phyloP scores from a whole-genome alignment of 2,329 filamentous ascomycete species.

The Pochonia chlamydosporia region DNA sequence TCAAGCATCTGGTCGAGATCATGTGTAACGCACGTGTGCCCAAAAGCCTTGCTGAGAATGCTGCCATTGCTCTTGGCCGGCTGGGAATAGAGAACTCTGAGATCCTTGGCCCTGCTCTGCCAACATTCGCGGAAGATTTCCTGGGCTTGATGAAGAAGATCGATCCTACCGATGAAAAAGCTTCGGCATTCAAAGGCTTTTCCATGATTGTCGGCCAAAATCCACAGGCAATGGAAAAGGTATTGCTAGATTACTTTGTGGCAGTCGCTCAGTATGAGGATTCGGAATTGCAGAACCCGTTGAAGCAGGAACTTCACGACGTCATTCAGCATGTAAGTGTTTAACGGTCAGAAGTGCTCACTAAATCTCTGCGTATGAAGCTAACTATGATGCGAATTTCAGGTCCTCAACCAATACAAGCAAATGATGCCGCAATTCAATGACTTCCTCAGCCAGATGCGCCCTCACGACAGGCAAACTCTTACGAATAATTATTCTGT shows the following conservation, averaged over 20 bases:
- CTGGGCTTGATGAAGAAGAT: slow-evolving; percentile 76
- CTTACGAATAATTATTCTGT: slow-evolving; percentile 44
- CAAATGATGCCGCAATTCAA: slow-evolving; percentile 55
- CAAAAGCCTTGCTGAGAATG: slow-evolving; percentile 84
- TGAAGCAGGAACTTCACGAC: slow-evolving; percentile 60
- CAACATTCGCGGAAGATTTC: slow-evolving; percentile 77
- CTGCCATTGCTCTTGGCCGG: slow-evolving; percentile 84
- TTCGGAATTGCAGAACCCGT: slow-evolving; percentile 51
- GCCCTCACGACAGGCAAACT: slow-evolving; percentile 42
- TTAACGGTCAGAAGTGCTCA: neutral
- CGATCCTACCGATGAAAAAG: slow-evolving; percentile 87
- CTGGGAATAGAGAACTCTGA: slow-evolving; percentile 76
- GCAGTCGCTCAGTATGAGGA: slow-evolving; percentile 75
- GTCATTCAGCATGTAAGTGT: slow-evolving; percentile 69
- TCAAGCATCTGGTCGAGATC: slow-evolving; percentile 73
- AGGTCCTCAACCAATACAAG: slow-evolving; percentile 51
- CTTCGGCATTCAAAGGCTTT: slow-evolving; percentile 87
- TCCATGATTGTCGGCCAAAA: slow-evolving; percentile 78
- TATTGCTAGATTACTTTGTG: slow-evolving; percentile 73
- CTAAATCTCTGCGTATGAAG: neutral
- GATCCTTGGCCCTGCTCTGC: slow-evolving; percentile 70
- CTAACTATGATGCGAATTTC: neutral
- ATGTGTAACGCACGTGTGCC: slow-evolving; percentile 81
- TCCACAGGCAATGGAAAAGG: slow-evolving; percentile 86
- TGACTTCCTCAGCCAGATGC: slow-evolving; percentile 47